Evolutionary conservation across 1,139 yeast genomes (phyloP).

Genomic region (Taphrina confusa): DNA sequence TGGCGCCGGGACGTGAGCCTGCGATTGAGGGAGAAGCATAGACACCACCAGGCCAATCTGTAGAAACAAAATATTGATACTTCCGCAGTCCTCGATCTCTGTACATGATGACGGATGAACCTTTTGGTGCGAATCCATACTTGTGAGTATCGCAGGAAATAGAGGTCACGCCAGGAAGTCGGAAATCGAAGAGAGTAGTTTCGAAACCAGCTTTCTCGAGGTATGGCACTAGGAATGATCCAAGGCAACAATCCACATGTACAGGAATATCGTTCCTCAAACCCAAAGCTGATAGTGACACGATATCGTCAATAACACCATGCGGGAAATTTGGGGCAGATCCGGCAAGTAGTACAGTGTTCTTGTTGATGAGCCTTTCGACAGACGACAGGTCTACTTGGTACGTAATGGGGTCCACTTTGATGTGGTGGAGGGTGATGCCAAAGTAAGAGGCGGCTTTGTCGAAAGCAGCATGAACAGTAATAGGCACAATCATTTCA

Average conservation of each 20-base stretch:
- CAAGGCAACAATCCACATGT: conserved; percentile 94
- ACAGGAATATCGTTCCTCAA: conserved; percentile 66
- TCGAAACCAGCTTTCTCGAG: conserved; percentile 66
- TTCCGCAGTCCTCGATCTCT: conserved; percentile 64
- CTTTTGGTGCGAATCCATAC: conserved; percentile 97
- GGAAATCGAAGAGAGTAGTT: conserved; percentile 67
- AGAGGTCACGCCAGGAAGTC: conserved; percentile 92
- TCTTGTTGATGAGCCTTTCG: conserved; percentile 63
- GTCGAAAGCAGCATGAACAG: conserved; percentile 93
- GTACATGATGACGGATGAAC: conserved; percentile 90
- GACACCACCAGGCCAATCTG: conserved; percentile 92
- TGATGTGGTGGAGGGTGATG: conserved; percentile 79
- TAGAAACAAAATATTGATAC: conserved; percentile 77
- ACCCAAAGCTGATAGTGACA: conserved; percentile 68
- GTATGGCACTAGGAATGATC: conserved; percentile 85
- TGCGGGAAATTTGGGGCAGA: conserved; percentile 98
- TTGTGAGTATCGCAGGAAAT: conserved; percentile 97
- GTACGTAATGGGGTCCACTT: conserved; percentile 66
- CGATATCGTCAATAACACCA: conserved; percentile 90
- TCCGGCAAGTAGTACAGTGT: conserved; percentile 82
- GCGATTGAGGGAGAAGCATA: conserved; percentile 97
- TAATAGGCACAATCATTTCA: conserved; percentile 83
- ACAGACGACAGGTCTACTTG: conserved; percentile 69
- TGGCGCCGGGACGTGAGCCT: conserved; percentile 95
- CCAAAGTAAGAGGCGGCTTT: conserved; percentile 92